Evolutionary conservation across 768 basidiomycete species (phyloP).

Genomic region (Baorangia bicolor): DNA sequence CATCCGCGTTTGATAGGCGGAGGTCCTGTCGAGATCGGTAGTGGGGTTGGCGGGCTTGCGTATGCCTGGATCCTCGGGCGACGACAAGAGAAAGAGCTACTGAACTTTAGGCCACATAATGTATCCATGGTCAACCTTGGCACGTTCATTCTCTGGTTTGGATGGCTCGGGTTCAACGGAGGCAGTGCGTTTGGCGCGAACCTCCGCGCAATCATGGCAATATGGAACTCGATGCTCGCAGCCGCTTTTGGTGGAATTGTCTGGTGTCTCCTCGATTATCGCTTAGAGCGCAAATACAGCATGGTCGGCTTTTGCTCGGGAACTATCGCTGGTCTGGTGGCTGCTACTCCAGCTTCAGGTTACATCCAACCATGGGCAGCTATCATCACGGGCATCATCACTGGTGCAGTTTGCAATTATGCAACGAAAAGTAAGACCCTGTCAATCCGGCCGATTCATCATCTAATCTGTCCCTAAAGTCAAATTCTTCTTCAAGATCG

Average conservation of each 20-base stretch:
- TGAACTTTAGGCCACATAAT: conserved; percentile 87
- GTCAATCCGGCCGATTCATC: not conserved
- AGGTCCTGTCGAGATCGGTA: conserved; percentile 85
- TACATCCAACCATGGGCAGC: conserved; percentile 77
- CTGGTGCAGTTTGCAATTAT: conserved; percentile 76
- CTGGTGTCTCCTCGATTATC: conserved; percentile 80
- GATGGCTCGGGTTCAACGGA: conserved; percentile 89
- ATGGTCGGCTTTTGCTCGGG: conserved; percentile 92
- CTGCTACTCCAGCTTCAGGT: conserved; percentile 86
- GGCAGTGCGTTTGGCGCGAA: conserved; percentile 88
- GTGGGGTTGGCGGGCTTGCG: conserved; percentile 82
- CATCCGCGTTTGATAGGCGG: conserved; percentile 48
- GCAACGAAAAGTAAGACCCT: conserved; percentile 68
- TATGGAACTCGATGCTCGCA: conserved; percentile 87
- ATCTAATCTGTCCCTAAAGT: conserved; percentile 41
- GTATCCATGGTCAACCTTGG: conserved; percentile 81
- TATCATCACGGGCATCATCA: conserved; percentile 70
- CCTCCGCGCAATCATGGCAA: conserved; percentile 78
- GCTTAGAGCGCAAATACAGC: conserved; percentile 77
- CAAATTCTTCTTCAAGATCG: conserved; percentile 67
- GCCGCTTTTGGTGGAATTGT: conserved; percentile 80
- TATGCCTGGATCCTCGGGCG: conserved; percentile 86
- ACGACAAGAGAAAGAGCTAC: conserved; percentile 65
- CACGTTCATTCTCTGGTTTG: conserved; percentile 85
- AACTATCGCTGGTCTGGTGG: conserved; percentile 85